Base-by-base conservation (phyloP, 805 yeast species). In the Geotrichum ghanense region DNA sequence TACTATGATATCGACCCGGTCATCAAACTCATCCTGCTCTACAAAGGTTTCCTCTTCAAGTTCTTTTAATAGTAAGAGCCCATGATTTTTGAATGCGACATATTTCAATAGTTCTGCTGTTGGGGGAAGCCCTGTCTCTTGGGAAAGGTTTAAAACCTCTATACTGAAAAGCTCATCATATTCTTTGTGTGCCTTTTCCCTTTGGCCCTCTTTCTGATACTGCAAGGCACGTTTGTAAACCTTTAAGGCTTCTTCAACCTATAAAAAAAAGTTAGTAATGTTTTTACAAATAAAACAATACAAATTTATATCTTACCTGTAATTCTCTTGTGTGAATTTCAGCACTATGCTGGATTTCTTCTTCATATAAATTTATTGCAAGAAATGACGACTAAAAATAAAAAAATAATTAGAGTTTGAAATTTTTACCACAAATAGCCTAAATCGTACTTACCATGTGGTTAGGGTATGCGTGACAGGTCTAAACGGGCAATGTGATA, bases 321-420 rank as follows among this genome's bases (percentile, higher is more conserved):
- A 90, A 68, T 60, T 92, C 99, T 43, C 95, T 70, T 1, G 97
- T 83, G 57, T 88, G 95, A 52, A 87, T 90, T 52, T 89, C 95
- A 26, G 81, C 83, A 52, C 85, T 90, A 27, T 76, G 68, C 17
- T 64, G 65, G 3, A 74, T 64, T 44, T 83, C 85, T 57, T 84
- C 94, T 48, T 83, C 90, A 37, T 75, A 75, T 42, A 81, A 65
- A 57, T 90, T 90, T 41, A 89, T 71, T 1, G 97, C 95, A 25
- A 80, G 72, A 61, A 90, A 89, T 1, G 79, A 68, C 20, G 89
- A 81, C 81, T 70, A 49, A 5, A 23, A 6, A 22, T 34, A 6
- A 25, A 39, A 19, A 44, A 16, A 16, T 10, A n/a, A 35, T 10
- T 35, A 16, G 40, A 7, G 16, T 7, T 35, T 16, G 40, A 35